A percentile compares a stretch with the other conserved stretches of the same genome.
phyloP scores from a whole-genome alignment of 495 filamentous ascomycete species.

The Hyaloscypha bicolor region DNA sequence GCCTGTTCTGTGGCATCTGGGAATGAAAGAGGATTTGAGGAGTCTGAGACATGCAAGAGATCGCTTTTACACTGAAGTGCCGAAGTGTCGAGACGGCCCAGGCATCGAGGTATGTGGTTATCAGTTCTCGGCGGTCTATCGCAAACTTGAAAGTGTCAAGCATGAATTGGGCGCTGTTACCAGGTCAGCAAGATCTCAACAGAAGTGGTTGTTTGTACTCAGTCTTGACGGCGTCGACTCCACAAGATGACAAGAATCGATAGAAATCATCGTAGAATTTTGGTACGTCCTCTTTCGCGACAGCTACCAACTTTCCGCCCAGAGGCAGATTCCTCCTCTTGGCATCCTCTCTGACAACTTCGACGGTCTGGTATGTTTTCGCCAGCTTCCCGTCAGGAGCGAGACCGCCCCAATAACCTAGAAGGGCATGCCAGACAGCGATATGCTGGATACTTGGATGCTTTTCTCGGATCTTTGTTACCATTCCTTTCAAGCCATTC shows the following conservation, averaged over 20 bases:
- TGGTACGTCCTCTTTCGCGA: conserved; percentile 69
- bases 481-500: conserved; percentile 68
- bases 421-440: conserved; percentile 93
- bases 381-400: conserved; percentile 71
- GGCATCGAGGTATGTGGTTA: conserved; percentile 77
- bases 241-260: conserved; percentile 65
- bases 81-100: conserved; percentile 78
- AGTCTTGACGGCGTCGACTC: conserved; percentile 85
- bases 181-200: not conserved
- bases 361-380: conserved; percentile 73
- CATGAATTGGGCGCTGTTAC: conserved; percentile 71
- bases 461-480: conserved; percentile 65
- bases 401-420: conserved; percentile 95
- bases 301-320: conserved; percentile 68
- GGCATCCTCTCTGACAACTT: conserved; percentile 54
- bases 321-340: conserved; percentile 55
- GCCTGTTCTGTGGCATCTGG: conserved; percentile 72
- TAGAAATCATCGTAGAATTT: conserved; percentile 94
- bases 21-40: conserved; percentile 85
- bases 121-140: conserved; percentile 66
- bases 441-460: conserved; percentile 79
- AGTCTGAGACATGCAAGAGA: conserved; percentile 90
- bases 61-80: conserved; percentile 74
- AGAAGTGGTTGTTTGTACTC: conserved; percentile 20
- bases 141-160: conserved; percentile 74